A percentile compares a stretch with the other conserved stretches of the same genome.
These are phyloP conservation scores for Xylaria hypoxylon DNA, from an alignment of 2,329 filamentous ascomycete species.

Conservation along the genomic window DNA sequence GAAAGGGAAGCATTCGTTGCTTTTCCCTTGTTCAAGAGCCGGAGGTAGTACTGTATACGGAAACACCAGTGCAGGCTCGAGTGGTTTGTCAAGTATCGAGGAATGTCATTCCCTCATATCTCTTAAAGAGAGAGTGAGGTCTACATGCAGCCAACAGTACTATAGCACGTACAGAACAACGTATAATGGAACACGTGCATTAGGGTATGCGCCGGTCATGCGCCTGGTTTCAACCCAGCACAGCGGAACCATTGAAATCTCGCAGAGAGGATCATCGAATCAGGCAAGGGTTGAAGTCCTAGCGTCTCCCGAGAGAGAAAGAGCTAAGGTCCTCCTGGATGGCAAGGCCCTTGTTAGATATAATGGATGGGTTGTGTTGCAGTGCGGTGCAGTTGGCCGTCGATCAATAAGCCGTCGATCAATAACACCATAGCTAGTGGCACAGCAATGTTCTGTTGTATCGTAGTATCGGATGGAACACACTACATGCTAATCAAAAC, in stretches of 20 bases:
- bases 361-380: background rate
- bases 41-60: background rate
- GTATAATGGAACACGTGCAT: constrained; percentile 11
- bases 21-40: constrained; percentile 8
- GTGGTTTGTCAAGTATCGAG: background rate
- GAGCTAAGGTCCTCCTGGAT: background rate
- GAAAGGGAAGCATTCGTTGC: constrained; percentile 8
- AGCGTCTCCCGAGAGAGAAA: background rate
- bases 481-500: background rate
- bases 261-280: constrained; percentile 20
- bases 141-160: constrained; percentile 6
- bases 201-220: constrained; percentile 5
- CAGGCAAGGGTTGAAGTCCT: constrained; percentile 7
- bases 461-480: background rate
- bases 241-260: constrained; percentile 25
- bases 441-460: background rate
- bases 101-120: constrained; percentile 6
- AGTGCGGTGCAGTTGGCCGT: background rate
- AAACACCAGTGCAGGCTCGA: background rate
- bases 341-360: background rate
- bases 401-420: background rate
- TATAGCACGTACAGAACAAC: constrained; percentile 7
- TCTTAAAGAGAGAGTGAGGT: background rate
- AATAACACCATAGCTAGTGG: background rate
- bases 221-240: constrained; percentile 24